A percentile compares a stretch with the other conserved stretches of the same genome.
Evolutionary conservation across 768 basidiomycete species (phyloP).

Genomic region (Paxillus rubicundulus): DNA sequence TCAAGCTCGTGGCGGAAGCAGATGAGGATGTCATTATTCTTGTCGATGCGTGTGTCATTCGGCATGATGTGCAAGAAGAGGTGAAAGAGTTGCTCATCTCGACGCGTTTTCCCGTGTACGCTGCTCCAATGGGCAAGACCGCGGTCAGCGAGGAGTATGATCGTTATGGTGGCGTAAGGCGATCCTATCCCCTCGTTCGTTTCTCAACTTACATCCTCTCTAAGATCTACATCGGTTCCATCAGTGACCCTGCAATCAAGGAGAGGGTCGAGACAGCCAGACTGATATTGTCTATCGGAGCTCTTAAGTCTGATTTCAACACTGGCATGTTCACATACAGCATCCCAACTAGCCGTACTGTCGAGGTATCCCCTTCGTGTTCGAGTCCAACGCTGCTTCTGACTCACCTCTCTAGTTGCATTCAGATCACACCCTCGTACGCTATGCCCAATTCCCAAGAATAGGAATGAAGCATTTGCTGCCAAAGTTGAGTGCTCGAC

Average conservation of each 20-base stretch:
- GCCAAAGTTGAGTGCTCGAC: conserved; percentile 61
- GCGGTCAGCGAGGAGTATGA: conserved; percentile 66
- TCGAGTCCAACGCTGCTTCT: background rate
- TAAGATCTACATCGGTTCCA: conserved; percentile 74
- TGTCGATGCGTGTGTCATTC: conserved; percentile 76
- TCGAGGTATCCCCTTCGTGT: conserved; percentile 50
- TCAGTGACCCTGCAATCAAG: conserved; percentile 64
- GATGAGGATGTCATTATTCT: conserved; percentile 65
- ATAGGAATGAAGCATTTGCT: conserved; percentile 79
- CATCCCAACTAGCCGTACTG: conserved; percentile 52
- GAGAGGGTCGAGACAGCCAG: conserved; percentile 72
- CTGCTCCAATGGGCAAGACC: conserved; percentile 81
- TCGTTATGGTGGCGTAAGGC: conserved; percentile 76
- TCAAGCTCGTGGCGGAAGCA: conserved; percentile 59
- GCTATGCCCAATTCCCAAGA: conserved; percentile 58
- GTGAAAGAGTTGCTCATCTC: conserved; percentile 57
- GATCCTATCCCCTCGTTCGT: background rate
- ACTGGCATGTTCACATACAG: conserved; percentile 84
- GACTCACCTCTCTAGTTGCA: conserved; percentile 52
- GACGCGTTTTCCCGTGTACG: conserved; percentile 72
- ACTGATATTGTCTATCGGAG: conserved; percentile 71
- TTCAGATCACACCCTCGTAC: conserved; percentile 66
- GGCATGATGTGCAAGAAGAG: conserved; percentile 66
- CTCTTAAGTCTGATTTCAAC: conserved; percentile 78
- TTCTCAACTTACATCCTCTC: background rate